Evolutionary conservation across 2,329 filamentous ascomycete species (phyloP), one percentile per base, ranked within the genome.

Genomic region (Emydomyces testavorans): DNA sequence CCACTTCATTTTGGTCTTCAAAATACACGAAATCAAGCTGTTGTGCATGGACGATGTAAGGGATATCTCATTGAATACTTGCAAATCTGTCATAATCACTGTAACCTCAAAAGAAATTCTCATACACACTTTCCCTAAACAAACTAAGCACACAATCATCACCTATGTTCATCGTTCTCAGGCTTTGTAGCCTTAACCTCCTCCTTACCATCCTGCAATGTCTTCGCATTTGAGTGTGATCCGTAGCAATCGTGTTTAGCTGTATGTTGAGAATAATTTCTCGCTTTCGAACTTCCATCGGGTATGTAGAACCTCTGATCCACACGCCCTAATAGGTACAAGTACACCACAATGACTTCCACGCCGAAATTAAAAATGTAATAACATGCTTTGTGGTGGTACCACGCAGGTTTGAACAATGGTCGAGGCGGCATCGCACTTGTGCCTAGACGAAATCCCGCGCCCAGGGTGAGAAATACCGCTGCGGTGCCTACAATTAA

Each of bases 361-460:
- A 89, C 71, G 13, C 69, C 70, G 60, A 85, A 93, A 66, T 85
- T 84, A 69, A 92, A 85, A 59, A 79, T 67, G 68, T 92, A 94
- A 69, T 87, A 94, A 57, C 76, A 78, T 1, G 79, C 76, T 61
- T 82, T 84, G 58, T 70, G 70, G 57, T 86, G 76, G 61, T 81
- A 90, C 75, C 80, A 84, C 4, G 80, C 80, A 1, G 83, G 79
- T 49, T 77, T 35, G 8, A 37, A 68, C 48, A 58, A 56, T 2
- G 71, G 77, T 23, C 72, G 74, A 20, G 68, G 66, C 0, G 70
- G 59, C 48, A 70, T 69, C 63, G 74, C 86, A 23, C 60, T 67
- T 1, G 75, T 76, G 13, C 74, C 82, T 24, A 77, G 71, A 29
- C 85, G 76, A 67, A 86, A 89, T 13, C 70, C 68, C 1, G 85